Evolutionary conservation across 768 basidiomycete genomes (phyloP).

Genomic region (Daedalea quercina): DNA sequence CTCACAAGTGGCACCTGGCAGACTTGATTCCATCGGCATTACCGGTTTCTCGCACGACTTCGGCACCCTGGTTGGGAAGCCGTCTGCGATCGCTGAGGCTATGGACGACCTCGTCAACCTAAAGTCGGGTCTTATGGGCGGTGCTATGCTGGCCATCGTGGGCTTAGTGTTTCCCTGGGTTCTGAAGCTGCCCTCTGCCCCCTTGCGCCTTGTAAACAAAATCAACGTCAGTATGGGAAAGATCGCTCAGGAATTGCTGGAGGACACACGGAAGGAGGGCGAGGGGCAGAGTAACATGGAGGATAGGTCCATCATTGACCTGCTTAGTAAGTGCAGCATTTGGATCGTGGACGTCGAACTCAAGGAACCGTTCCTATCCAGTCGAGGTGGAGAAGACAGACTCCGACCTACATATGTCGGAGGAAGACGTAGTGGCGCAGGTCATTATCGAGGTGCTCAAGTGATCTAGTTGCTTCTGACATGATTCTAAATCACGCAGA

Average conservation of each 20-base stretch:
- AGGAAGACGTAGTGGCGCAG: constrained; percentile 37
- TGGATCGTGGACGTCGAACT: neutral
- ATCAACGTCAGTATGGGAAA: constrained; percentile 25
- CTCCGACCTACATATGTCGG: constrained; percentile 25
- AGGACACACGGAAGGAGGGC: constrained; percentile 25
- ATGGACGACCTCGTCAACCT: constrained; percentile 16
- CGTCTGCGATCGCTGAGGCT: constrained; percentile 27
- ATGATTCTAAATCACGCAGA: constrained; percentile 11
- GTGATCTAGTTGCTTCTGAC: neutral
- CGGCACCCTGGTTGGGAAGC: constrained; percentile 41
- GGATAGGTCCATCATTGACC: constrained; percentile 32
- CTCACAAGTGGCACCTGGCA: constrained; percentile 12
- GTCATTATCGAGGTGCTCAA: constrained; percentile 7
- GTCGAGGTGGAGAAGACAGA: constrained; percentile 29
- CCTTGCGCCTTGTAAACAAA: constrained; percentile 16
- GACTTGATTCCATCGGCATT: constrained; percentile 51
- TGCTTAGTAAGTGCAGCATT: constrained; percentile 23
- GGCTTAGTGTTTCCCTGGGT: constrained; percentile 25
- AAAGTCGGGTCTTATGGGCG: constrained; percentile 3
- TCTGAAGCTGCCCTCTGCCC: constrained; percentile 25
- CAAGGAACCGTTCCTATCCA: constrained; percentile 6
- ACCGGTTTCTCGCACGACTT: constrained; percentile 57
- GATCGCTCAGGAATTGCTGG: constrained; percentile 28
- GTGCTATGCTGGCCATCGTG: constrained; percentile 17
- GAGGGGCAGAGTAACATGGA: constrained; percentile 12